Evolutionary conservation across 169 alveolate species (phyloP).

Genomic region (Pseudocohnilembus persalinus): DNA sequence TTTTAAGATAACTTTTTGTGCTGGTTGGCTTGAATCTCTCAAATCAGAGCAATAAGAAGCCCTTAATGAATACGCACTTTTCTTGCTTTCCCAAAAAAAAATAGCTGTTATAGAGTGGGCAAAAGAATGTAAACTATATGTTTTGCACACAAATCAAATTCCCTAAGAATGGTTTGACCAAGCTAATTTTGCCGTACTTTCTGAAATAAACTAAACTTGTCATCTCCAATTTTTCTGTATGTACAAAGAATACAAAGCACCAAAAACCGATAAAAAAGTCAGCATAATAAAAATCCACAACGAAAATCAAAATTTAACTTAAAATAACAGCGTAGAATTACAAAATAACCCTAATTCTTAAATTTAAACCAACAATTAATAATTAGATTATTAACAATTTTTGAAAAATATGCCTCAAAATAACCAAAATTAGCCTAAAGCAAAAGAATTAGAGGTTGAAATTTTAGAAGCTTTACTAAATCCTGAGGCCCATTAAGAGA

Average conservation of each 20-base stretch:
- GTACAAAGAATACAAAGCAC: not conserved
- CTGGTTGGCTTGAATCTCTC: not conserved
- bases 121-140: not conserved
- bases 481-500: too few species aligned
- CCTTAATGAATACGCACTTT: not conserved
- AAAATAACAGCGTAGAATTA: too few species aligned
- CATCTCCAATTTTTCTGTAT: not conserved
- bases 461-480: too few species aligned
- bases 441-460: too few species aligned
- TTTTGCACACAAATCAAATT: not conserved
- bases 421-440: too few species aligned
- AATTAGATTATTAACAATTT: too few species aligned
- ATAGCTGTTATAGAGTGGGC: not conserved
- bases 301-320: too few species aligned
- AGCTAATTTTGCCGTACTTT: not conserved
- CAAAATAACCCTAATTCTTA: too few species aligned
- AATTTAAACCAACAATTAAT: too few species aligned
- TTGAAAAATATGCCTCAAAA: too few species aligned
- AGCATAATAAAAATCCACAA: not conserved
- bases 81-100: not conserved
- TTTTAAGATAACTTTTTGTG: not conserved
- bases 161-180: not conserved
- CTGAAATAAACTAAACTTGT: not conserved
- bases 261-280: not conserved
- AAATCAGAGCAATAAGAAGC: not conserved